These are phyloP conservation scores for Ganoderma multipileum DNA, from an alignment of 1,284 basidiomycete species.

Conservation along the genomic window DNA sequence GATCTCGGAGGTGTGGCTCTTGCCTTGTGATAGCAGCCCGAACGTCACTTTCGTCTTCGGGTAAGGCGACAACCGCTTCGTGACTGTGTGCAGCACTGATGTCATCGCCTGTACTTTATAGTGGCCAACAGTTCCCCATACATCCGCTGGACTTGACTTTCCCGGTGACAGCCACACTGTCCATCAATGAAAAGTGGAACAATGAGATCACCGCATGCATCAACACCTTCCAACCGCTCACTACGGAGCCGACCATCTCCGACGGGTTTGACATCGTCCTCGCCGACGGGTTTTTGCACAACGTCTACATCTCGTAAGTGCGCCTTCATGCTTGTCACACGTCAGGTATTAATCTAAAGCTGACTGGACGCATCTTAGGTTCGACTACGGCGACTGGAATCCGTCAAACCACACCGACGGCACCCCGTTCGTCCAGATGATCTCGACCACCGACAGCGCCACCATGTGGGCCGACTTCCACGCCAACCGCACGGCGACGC, in stretches of 20 bases:
- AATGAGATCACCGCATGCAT: constrained; percentile 12
- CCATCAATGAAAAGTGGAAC: background rate
- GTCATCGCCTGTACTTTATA: background rate
- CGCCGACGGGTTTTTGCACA: constrained; percentile 48
- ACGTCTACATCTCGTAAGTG: constrained; percentile 48
- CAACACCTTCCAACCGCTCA: constrained; percentile 17
- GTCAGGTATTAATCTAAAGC: background rate
- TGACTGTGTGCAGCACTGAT: background rate
- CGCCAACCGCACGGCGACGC: constrained; percentile 19
- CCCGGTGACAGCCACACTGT: background rate
- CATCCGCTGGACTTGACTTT: constrained; percentile 37
- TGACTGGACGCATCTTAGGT: constrained; percentile 31
- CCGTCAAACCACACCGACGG: constrained; percentile 29
- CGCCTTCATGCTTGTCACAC: background rate
- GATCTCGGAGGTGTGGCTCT: constrained; percentile 30
- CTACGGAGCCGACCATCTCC: constrained; percentile 30
- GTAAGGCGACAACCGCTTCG: constrained; percentile 23
- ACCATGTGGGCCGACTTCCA: constrained; percentile 31
- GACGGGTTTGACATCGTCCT: constrained; percentile 44
- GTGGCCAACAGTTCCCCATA: constrained; percentile 23
- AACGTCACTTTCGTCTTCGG: constrained; percentile 38
- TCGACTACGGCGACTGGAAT: constrained; percentile 50
- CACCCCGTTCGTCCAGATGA: constrained; percentile 44
- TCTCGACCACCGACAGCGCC: constrained; percentile 34
- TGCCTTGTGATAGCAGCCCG: constrained; percentile 36